Conservation (phyloP, 1,284 basidiomycete species). For the Veloporphyrellus conicus region DNA sequence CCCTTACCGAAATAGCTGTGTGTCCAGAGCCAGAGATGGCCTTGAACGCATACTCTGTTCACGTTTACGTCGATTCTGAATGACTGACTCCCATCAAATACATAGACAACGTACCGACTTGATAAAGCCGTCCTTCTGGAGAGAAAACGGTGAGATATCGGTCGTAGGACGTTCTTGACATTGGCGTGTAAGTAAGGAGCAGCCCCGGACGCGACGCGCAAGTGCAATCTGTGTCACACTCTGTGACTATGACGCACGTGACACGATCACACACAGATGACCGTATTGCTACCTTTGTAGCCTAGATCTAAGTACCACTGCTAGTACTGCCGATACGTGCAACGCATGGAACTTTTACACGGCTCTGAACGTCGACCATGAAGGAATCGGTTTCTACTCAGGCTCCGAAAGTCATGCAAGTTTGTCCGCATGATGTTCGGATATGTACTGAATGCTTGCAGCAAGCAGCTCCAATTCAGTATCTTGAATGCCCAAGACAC, state of each 20-base stretch:
- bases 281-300: no score
- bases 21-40: conserved; percentile 96
- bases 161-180: conserved; percentile 84
- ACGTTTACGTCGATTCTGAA: conserved; percentile 7
- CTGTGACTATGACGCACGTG: not conserved
- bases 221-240: conserved; percentile 36
- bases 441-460: conserved; percentile 34
- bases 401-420: conserved; percentile 89
- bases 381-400: conserved; percentile 86
- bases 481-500: conserved; percentile 89
- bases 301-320: no score
- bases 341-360: no score
- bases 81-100: not conserved
- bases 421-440: conserved; percentile 10
- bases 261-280: not conserved
- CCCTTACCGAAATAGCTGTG: conserved; percentile 88
- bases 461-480: conserved; percentile 93
- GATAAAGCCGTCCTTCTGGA: conserved; percentile 90
- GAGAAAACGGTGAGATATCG: conserved; percentile 92
- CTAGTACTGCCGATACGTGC: no score
- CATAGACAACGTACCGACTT: conserved; percentile 76
- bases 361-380: conserved; percentile 40
- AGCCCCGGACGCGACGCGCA: conserved; percentile 47
- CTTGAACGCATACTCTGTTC: conserved; percentile 96
- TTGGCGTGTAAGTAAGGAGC: conserved; percentile 34